Conservation (phyloP, 208 protist species). For the Leishmania tropica region DNA sequence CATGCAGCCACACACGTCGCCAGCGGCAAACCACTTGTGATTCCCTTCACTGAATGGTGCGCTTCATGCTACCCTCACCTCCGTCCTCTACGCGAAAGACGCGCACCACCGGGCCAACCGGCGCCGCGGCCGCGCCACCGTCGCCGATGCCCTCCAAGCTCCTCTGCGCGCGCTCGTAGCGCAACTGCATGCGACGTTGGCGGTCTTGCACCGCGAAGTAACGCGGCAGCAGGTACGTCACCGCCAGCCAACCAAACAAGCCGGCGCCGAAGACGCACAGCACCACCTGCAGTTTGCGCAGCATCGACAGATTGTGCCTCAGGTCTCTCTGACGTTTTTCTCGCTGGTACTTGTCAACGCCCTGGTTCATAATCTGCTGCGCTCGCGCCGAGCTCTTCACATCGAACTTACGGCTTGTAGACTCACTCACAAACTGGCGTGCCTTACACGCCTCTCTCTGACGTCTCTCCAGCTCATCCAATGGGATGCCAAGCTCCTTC, state of each 20-base stretch:
- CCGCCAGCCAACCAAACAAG: constrained; percentile 53
- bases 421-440: constrained; percentile 51
- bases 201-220: constrained; percentile 76
- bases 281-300: constrained; percentile 57
- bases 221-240: constrained; percentile 65
- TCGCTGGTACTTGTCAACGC: constrained; percentile 60
- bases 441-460: constrained; percentile 52
- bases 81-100: constrained; percentile 22
- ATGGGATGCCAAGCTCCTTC: constrained; percentile 66
- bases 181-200: constrained; percentile 56
- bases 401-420: constrained; percentile 53
- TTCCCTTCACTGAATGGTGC: constrained; percentile 16
- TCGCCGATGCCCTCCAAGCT: constrained; percentile 18
- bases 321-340: constrained; percentile 68
- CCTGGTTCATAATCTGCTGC: constrained; percentile 85
- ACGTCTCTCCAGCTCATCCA: constrained; percentile 69
- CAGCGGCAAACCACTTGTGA: background rate
- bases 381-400: constrained; percentile 84
- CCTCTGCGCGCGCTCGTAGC: constrained; percentile 57
- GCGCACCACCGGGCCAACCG: constrained; percentile 21
- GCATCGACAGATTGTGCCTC: constrained; percentile 49
- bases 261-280: constrained; percentile 34
- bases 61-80: constrained; percentile 2
- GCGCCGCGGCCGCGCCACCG: background rate
- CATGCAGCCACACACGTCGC: background rate